A percentile compares a stretch with the other conserved stretches of the same genome.
These are phyloP conservation scores for Panus rudis DNA, from an alignment of 768 basidiomycete genomes.

Conservation along the genomic window DNA sequence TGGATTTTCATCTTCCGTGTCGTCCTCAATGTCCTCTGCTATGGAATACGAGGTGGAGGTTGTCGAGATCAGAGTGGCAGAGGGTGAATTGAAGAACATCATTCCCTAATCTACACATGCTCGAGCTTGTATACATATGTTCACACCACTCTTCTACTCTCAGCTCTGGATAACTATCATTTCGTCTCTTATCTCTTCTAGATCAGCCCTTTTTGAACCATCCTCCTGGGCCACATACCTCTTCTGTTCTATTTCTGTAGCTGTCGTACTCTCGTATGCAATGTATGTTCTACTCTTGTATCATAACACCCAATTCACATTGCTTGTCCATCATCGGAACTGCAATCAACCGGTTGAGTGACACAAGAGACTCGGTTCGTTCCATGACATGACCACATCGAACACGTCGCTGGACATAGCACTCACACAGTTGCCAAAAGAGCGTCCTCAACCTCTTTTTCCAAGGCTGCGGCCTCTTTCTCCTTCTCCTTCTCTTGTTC, in stretches of 20 bases:
- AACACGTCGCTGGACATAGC: slow-evolving; percentile 11
- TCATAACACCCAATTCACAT: too few relatives aligned
- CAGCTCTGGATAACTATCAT: too few relatives aligned
- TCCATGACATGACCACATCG: not conserved
- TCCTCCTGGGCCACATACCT: not conserved
- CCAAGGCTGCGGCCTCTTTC: slow-evolving; percentile 38
- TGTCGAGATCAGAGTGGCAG: slow-evolving; percentile 78
- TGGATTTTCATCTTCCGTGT: slow-evolving; percentile 61
- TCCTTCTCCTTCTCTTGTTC: slow-evolving; percentile 45
- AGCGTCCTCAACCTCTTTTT: slow-evolving; percentile 60
- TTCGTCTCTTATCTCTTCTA: slow-evolving; percentile 8
- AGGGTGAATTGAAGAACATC: slow-evolving; percentile 70
- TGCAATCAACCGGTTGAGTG: too few relatives aligned
- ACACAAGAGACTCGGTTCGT: not conserved
- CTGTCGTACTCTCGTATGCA: not conserved
- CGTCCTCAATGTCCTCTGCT: slow-evolving; percentile 59
- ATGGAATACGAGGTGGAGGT: slow-evolving; percentile 82
- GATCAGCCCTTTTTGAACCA: slow-evolving; percentile 1
- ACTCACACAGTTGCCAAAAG: slow-evolving; percentile 40
- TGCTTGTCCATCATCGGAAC: too few relatives aligned
- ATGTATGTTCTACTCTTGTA: too few relatives aligned
- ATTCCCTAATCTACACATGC: slow-evolving; percentile 43
- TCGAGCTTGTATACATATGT: slow-evolving; percentile 2
- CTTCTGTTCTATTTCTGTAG: slow-evolving; percentile 1
- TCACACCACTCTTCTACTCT: slow-evolving; percentile 6